Conservation (phyloP, 2,329 filamentous ascomycete species). For the Cryphonectria naterciae region DNA sequence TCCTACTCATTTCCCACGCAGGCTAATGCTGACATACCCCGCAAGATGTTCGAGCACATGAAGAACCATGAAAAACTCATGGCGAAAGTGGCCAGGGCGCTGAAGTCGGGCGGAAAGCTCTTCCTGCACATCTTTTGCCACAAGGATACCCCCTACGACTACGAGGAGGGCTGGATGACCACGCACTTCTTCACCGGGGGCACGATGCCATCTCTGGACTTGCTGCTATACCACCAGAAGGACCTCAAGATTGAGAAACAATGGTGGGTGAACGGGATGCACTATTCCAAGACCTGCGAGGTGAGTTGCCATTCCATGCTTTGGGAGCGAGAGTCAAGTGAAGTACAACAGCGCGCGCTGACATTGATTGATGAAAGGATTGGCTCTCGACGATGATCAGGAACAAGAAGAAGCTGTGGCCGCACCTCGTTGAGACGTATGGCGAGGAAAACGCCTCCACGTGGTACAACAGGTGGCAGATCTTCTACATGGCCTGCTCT, state of each 20-base stretch:
- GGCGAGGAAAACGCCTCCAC: constrained; percentile 60
- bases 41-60: constrained; percentile 74
- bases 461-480: constrained; percentile 74
- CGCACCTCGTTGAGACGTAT: constrained; percentile 67
- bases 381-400: constrained; percentile 65
- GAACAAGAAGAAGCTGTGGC: constrained; percentile 65
- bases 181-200: constrained; percentile 74
- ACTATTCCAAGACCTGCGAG: constrained; percentile 74
- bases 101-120: constrained; percentile 67
- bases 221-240: constrained; percentile 69
- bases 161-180: constrained; percentile 75
- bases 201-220: constrained; percentile 70
- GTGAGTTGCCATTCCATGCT: constrained; percentile 39
- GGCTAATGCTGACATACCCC: not conserved
- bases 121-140: constrained; percentile 73
- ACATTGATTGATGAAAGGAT: constrained; percentile 44
- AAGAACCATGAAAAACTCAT: constrained; percentile 74
- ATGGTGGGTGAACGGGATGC: constrained; percentile 72
- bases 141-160: constrained; percentile 68
- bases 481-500: constrained; percentile 73
- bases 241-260: constrained; percentile 63
- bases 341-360: not conserved
- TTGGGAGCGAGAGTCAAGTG: not conserved
- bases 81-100: constrained; percentile 61
- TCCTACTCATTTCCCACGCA: not conserved